phyloP scores from a whole-genome alignment of 768 basidiomycete species.

The Myochromella boudieri region DNA sequence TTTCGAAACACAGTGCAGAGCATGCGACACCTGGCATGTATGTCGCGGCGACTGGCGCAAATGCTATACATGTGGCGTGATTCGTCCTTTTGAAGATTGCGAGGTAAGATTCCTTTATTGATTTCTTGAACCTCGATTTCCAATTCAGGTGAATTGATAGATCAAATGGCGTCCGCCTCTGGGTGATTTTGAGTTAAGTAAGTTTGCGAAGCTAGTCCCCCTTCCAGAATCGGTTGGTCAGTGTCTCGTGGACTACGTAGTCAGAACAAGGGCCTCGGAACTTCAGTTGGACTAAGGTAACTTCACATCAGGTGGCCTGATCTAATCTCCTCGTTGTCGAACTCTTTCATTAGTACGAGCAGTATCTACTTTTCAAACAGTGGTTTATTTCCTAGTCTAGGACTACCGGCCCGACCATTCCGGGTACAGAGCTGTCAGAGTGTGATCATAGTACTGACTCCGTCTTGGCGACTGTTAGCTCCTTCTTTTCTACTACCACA shows the following conservation, averaged over 20 bases:
- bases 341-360: too few species aligned
- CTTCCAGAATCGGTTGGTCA: background rate
- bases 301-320: too few species aligned
- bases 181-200: background rate
- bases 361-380: too few species aligned
- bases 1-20: background rate
- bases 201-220: background rate
- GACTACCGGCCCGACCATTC: constrained; percentile 4
- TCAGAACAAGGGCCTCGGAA: too few species aligned
- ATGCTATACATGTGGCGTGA: background rate
- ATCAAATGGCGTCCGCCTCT: constrained; percentile 1
- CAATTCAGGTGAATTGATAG: background rate
- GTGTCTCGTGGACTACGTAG: background rate
- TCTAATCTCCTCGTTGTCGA: too few species aligned
- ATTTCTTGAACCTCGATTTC: background rate
- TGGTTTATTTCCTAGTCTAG: background rate
- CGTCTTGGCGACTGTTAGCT: background rate
- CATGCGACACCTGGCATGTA: background rate
- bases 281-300: too few species aligned
- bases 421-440: constrained; percentile 6
- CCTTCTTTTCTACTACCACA: constrained; percentile 7
- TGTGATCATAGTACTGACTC: too few species aligned
- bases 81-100: background rate
- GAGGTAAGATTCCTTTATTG: background rate
- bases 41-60: constrained; percentile 1